A percentile compares a stretch with the other conserved stretches of the same genome.
These are phyloP conservation scores for Leptomonas seymouri DNA, from an alignment of 208 protist species.

Conservation along the genomic window DNA sequence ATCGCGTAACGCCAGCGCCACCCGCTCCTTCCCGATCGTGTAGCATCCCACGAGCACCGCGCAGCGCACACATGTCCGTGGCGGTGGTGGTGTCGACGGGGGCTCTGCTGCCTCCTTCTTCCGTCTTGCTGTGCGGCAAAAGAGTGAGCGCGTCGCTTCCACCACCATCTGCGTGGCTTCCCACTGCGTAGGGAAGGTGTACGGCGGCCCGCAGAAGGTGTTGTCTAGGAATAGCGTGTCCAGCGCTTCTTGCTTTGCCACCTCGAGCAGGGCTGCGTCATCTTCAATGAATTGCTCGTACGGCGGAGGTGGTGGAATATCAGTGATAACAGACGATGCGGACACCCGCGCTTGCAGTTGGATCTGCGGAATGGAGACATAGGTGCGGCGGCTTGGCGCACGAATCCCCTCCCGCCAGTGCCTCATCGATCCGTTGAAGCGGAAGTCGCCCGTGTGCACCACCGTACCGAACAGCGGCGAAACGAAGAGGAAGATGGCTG, in stretches of 20 bases:
- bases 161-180: conserved; percentile 56
- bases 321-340: neutral
- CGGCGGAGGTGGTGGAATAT: conserved; percentile 14
- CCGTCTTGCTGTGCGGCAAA: conserved; percentile 23
- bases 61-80: conserved; percentile 30
- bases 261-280: conserved; percentile 44
- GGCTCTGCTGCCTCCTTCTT: neutral
- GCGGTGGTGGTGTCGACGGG: neutral
- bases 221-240: conserved; percentile 93
- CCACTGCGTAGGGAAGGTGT: conserved; percentile 80
- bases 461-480: conserved; percentile 56
- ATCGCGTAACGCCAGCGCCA: conserved; percentile 80
- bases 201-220: conserved; percentile 88
- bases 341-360: neutral
- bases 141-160: conserved; percentile 44
- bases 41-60: conserved; percentile 91
- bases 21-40: conserved; percentile 91
- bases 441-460: conserved; percentile 94
- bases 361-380: conserved; percentile 1
- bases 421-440: conserved; percentile 64
- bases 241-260: conserved; percentile 42
- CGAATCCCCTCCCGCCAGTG: conserved; percentile 21
- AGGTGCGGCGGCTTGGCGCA: conserved; percentile 4
- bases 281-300: conserved; percentile 67
- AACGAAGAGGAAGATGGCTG: conserved; percentile 90